Evolutionary conservation across 495 filamentous ascomycete species (phyloP).

Genomic region (Aspergillus leporis): DNA sequence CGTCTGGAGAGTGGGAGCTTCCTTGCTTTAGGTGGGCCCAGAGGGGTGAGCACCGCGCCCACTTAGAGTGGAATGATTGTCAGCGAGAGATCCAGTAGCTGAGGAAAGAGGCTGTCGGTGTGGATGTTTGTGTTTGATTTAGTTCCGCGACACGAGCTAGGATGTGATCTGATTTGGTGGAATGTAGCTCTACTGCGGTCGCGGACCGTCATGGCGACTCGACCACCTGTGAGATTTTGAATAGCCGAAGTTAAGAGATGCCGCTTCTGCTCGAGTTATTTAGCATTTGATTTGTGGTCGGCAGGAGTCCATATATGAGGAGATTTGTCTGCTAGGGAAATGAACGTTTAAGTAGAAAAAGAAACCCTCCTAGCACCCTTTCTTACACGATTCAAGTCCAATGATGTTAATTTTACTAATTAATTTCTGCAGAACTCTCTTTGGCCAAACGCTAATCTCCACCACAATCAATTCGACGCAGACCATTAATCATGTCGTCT

Average conservation of each 20-base stretch:
- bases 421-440: too few relatives aligned
- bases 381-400: too few relatives aligned
- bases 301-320: too few relatives aligned
- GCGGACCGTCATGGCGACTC: not conserved
- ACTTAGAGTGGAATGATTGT: conserved; percentile 15
- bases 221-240: not conserved
- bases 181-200: not conserved
- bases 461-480: too few relatives aligned
- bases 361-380: too few relatives aligned
- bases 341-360: too few relatives aligned
- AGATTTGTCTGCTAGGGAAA: too few relatives aligned
- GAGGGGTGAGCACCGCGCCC: conserved; percentile 2
- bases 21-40: conserved; percentile 12
- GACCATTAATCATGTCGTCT: too few relatives aligned
- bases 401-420: too few relatives aligned
- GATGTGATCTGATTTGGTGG: not conserved
- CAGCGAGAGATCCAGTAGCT: conserved; percentile 6
- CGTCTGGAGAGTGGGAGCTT: conserved; percentile 18
- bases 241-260: not conserved
- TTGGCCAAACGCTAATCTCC: too few relatives aligned
- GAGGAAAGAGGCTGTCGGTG: conserved; percentile 3
- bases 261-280: not conserved
- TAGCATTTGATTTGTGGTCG: too few relatives aligned
- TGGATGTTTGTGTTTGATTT: conserved; percentile 1
- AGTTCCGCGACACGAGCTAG: conserved; percentile 1